These are phyloP conservation scores for Loxodes magnus DNA, from an alignment of 73 alveolate genomes.

Conservation along the genomic window DNA sequence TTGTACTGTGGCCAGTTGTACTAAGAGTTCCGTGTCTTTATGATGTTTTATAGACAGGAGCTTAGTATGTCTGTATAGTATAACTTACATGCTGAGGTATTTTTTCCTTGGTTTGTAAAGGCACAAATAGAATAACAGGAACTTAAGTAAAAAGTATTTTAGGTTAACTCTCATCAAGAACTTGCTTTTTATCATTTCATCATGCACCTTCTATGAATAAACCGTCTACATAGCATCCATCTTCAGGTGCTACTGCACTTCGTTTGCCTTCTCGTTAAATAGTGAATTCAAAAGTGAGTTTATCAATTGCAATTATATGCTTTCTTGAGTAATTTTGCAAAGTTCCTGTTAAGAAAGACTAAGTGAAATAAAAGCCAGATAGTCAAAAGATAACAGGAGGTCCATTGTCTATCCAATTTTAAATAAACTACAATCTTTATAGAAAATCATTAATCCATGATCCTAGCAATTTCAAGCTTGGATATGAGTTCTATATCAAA, in stretches of 20 bases:
- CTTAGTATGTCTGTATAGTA: too few relatives aligned
- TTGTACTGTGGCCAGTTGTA: conserved; percentile 99
- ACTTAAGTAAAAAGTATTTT: conserved; percentile 71
- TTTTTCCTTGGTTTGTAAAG: too few relatives aligned
- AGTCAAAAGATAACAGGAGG: conserved; percentile 99
- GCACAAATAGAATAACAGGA: conserved; percentile 89
- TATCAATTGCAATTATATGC: conserved; percentile 85
- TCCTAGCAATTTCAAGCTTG: conserved; percentile 98
- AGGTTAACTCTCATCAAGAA: conserved; percentile 85
- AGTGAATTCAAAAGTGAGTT: conserved; percentile 73
- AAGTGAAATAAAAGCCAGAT: conserved; percentile 99
- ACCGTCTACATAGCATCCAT: conserved; percentile 98
- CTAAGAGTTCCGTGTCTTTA: conserved; percentile 98
- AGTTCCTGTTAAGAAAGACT: conserved; percentile 98
- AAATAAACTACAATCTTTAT: conserved; percentile 93
- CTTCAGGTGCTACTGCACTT: conserved; percentile 80
- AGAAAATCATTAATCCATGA: conserved; percentile 97
- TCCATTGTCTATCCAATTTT: conserved; percentile 97
- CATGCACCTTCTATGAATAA: conserved; percentile 99
- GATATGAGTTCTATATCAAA: too few relatives aligned
- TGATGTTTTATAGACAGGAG: conserved; percentile 97
- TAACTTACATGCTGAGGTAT: too few relatives aligned
- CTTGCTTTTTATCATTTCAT: conserved; percentile 81
- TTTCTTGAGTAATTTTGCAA: conserved; percentile 83
- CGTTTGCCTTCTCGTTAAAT: conserved; percentile 82